Percentiles rank a stretch among this genome's conserved stretches.
Evolutionary conservation across 2,329 filamentous ascomycete genomes (phyloP).

Genomic region (Zymoseptoria brevis): DNA sequence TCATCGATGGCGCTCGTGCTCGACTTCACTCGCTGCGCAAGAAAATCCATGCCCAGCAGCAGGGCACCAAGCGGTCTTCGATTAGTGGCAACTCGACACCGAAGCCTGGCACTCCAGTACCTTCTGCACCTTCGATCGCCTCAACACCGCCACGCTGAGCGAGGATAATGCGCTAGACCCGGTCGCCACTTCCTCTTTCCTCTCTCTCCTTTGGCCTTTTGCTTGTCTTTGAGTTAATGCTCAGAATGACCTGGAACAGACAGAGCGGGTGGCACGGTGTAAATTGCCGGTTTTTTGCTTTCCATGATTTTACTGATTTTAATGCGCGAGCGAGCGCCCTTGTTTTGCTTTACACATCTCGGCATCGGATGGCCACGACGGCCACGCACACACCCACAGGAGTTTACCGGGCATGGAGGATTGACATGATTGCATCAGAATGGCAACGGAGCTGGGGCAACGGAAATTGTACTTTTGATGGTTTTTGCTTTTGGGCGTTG

Average conservation of each 20-base stretch:
- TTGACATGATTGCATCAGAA: not conserved
- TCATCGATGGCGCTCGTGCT: conserved; percentile 39
- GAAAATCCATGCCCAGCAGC: conserved; percentile 37
- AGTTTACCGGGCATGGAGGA: not conserved
- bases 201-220: no score
- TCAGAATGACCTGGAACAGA: no score
- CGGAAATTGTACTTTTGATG: not conserved
- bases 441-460: not conserved
- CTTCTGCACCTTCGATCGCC: conserved; percentile 11
- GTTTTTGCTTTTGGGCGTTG: not conserved
- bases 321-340: not conserved
- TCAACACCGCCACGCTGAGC: conserved; percentile 15
- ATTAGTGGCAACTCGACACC: conserved; percentile 13
- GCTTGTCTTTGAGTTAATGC: no score
- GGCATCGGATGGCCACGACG: no score
- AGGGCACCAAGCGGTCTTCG: conserved; percentile 22
- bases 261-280: no score
- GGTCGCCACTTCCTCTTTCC: no score
- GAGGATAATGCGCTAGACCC: not conserved
- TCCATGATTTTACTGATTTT: not conserved
- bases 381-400: not conserved
- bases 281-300: no score
- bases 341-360: no score
- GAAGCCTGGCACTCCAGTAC: conserved; percentile 10
- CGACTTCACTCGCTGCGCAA: conserved; percentile 38